Evolutionary conservation across 306 rosid species (phyloP).

Genomic region (Glycyrrhiza uralensis): DNA sequence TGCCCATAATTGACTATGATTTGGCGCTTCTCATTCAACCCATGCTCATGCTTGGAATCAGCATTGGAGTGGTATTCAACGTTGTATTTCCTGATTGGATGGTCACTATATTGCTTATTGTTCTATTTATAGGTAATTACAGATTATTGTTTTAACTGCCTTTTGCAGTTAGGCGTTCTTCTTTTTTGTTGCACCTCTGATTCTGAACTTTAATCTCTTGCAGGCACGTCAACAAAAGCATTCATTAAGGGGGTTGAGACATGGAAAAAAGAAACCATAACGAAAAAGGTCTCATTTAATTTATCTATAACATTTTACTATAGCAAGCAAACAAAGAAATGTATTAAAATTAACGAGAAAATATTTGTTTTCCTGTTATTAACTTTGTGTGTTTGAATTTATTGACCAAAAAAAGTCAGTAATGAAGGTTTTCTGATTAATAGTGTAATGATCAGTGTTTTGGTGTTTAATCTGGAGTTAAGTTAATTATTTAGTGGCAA

Average conservation of each 20-base stretch:
- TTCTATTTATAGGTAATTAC: conserved; percentile 81
- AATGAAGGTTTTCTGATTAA: not conserved
- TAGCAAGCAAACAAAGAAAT: not conserved
- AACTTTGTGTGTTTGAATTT: not conserved
- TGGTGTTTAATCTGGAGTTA: not conserved
- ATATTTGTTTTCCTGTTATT: not conserved
- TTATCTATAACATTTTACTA: not conserved
- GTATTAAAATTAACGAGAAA: not conserved
- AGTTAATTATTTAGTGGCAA: not conserved
- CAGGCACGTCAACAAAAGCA: conserved; percentile 84
- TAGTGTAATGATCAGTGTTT: not conserved
- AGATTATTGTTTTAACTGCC: not conserved
- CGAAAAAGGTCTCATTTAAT: conserved; percentile 51
- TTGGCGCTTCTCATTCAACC: conserved; percentile 87
- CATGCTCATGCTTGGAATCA: conserved; percentile 94
- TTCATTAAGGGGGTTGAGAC: conserved; percentile 81
- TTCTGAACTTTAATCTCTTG: conserved; percentile 2
- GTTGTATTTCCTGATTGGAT: conserved; percentile 91
- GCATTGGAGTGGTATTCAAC: conserved; percentile 84
- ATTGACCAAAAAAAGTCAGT: not conserved
- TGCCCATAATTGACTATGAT: conserved; percentile 91
- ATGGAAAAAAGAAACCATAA: conserved; percentile 89
- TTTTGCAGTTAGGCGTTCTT: not conserved
- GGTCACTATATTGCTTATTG: conserved; percentile 82
- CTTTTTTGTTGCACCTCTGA: not conserved